Evolutionary conservation across 2,329 filamentous ascomycete genomes (phyloP).

Genomic region (Allantophomopsis lycopodina): DNA sequence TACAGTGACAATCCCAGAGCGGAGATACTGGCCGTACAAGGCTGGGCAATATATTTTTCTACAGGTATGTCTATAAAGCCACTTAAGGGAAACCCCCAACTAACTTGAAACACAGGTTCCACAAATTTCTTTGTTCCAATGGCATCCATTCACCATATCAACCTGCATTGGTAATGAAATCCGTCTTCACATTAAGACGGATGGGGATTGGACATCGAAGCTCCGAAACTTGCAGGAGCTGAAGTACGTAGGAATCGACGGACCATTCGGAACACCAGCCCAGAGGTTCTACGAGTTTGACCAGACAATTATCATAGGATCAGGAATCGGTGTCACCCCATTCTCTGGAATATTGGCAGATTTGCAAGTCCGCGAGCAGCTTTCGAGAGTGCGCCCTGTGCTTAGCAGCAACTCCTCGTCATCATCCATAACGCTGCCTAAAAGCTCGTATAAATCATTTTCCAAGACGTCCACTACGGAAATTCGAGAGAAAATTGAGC

Average conservation of each 20-base stretch:
- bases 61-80: too few species aligned
- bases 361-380: slow-evolving; percentile 30
- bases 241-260: slow-evolving; percentile 35
- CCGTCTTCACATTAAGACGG: slow-evolving; percentile 42
- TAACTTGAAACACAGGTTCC: slow-evolving; percentile 27
- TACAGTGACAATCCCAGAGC: slow-evolving; percentile 32
- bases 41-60: too few species aligned
- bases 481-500: too few species aligned
- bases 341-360: slow-evolving; percentile 42
- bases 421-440: slow-evolving; percentile 24
- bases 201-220: slow-evolving; percentile 38
- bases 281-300: slow-evolving; percentile 44
- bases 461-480: too few species aligned
- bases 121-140: slow-evolving; percentile 36
- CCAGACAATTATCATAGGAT: slow-evolving; percentile 39
- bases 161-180: slow-evolving; percentile 35
- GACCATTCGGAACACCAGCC: slow-evolving; percentile 41
- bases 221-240: slow-evolving; percentile 28
- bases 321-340: slow-evolving; percentile 42
- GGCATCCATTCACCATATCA: slow-evolving; percentile 46
- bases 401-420: slow-evolving; percentile 26
- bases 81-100: slow-evolving; percentile 33
- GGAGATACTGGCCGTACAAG: too few species aligned
- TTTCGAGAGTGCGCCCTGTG: neutral
- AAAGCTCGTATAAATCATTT: slow-evolving; percentile 5